Evolutionary conservation across 441 rosid genomes (phyloP).

Genomic region (Gossypium davidsonii): DNA sequence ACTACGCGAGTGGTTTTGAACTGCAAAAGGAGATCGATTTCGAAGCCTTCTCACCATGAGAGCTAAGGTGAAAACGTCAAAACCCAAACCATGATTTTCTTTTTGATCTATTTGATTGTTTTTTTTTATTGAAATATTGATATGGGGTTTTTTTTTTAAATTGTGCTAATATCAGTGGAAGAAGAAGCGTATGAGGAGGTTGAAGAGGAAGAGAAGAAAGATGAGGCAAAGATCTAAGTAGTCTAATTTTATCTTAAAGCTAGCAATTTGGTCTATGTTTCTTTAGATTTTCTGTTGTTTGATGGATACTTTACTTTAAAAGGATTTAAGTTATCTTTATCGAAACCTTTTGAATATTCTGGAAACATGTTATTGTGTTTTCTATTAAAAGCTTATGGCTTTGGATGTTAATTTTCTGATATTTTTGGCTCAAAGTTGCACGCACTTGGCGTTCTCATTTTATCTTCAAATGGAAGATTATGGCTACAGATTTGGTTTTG

Average conservation of each 20-base stretch:
- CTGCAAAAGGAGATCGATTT: background rate
- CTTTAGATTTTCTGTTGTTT: constrained; percentile 5
- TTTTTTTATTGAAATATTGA: background rate
- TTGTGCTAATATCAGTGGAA: constrained; percentile 38
- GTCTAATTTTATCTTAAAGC: background rate
- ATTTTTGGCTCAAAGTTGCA: background rate
- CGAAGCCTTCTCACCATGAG: constrained; percentile 32
- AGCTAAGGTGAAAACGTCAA: constrained; percentile 37
- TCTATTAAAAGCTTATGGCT: background rate
- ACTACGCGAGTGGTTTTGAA: constrained; percentile 9
- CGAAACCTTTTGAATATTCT: background rate
- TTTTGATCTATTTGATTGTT: no score
- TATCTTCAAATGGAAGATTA: background rate
- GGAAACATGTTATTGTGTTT: background rate
- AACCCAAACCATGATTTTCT: background rate
- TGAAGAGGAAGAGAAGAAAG: constrained; percentile 78
- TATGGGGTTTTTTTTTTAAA: background rate
- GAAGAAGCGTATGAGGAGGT: constrained; percentile 73
- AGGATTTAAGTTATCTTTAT: constrained; percentile 6
- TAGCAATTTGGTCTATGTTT: background rate
- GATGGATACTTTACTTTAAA: constrained; percentile 11
- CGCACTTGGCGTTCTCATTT: background rate
- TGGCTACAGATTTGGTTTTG: background rate
- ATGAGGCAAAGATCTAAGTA: constrained; percentile 74
- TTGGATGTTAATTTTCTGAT: background rate